Conservation (phyloP, 352 stramenopile genomes). For the Pythium plurisporium region DNA sequence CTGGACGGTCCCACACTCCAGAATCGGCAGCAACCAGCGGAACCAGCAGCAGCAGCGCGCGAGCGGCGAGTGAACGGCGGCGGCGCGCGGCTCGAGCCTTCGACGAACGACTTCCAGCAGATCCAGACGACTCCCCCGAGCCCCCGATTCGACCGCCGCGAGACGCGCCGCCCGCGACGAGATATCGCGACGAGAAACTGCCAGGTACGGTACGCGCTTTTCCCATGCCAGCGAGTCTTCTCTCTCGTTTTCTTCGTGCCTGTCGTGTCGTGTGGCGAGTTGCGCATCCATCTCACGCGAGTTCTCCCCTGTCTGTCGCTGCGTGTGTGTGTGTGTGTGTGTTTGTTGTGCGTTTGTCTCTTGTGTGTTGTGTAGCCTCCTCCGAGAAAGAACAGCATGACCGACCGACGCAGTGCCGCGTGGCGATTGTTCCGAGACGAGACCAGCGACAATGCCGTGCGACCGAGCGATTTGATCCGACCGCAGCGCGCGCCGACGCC, state of each 20-base stretch:
- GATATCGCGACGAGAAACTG: neutral
- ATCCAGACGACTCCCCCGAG: neutral
- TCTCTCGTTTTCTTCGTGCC: neutral
- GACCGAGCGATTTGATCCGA: slow-evolving; percentile 16
- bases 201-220: slow-evolving; percentile 2
- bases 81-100: no score
- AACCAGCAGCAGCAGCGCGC: neutral
- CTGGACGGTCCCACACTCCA: no score
- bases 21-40: slow-evolving; percentile 1
- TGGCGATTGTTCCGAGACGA: neutral
- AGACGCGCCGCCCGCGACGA: neutral
- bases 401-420: neutral
- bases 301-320: neutral
- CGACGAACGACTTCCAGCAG: neutral
- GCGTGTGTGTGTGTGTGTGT: neutral
- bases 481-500: neutral
- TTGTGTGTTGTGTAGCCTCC: neutral
- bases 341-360: neutral
- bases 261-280: no score
- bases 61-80: neutral
- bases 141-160: neutral
- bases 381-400: slow-evolving; percentile 1
- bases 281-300: neutral
- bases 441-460: neutral
- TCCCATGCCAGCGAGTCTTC: neutral